Percentiles rank a stretch among this genome's conserved stretches.
Evolutionary conservation across 2,329 filamentous ascomycete species (phyloP).

Genomic region (Fusarium graminum): DNA sequence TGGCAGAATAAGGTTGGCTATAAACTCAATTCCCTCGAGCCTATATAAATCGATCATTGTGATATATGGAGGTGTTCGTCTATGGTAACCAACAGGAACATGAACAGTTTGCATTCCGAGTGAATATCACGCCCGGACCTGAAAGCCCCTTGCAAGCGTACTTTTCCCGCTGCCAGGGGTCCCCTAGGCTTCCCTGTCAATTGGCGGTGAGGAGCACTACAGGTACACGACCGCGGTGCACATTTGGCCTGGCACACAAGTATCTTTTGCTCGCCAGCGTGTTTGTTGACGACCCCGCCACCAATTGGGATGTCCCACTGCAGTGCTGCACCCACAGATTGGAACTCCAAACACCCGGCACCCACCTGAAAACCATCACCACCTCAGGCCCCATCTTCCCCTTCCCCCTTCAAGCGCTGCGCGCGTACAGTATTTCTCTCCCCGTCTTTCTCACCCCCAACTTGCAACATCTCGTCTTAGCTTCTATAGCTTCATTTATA

Average conservation of each 20-base stretch:
- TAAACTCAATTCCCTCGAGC: not conserved
- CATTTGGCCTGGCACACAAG: constrained; percentile 28
- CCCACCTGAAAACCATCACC: constrained; percentile 53
- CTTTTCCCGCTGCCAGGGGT: constrained; percentile 35
- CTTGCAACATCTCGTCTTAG: constrained; percentile 39
- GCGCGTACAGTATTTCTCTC: constrained; percentile 51
- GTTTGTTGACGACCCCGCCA: constrained; percentile 49
- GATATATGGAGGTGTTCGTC: not conserved
- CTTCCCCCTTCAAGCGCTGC: constrained; percentile 52
- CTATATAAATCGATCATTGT: not conserved
- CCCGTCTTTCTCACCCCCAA: constrained; percentile 40
- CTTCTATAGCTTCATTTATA: constrained; percentile 44
- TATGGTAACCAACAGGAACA: not conserved
- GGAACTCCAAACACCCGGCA: constrained; percentile 49
- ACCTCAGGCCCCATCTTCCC: constrained; percentile 48
- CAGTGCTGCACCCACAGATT: constrained; percentile 43
- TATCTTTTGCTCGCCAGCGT: constrained; percentile 23
- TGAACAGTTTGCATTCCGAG: constrained; percentile 9
- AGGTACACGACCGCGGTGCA: constrained; percentile 33
- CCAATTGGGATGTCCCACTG: constrained; percentile 39
- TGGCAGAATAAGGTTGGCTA: not conserved
- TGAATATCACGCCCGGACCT: constrained; percentile 34
- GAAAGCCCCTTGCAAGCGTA: constrained; percentile 44
- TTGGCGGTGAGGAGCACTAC: constrained; percentile 47
- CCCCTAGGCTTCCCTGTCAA: constrained; percentile 45